Base-by-base conservation (phyloP, 306 rosid genomes). In the Astragalus glycyphyllos region DNA sequence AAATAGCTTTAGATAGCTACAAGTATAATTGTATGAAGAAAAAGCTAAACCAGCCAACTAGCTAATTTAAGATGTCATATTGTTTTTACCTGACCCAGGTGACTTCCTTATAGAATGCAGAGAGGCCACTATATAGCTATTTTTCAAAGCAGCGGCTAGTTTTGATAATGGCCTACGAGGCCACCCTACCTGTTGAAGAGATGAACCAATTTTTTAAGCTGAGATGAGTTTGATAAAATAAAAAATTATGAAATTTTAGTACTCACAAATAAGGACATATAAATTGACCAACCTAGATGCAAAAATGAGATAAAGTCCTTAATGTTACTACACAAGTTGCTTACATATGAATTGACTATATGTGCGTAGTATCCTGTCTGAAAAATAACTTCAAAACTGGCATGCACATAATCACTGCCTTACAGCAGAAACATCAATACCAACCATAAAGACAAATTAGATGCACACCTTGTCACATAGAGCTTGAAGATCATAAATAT, bases 51-150 rank as follows among this genome's bases (percentile, higher is more conserved):
- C 77, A 62, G 26, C 32, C 69, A 69, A 63, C 58, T 13, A 74
- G 29, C 13, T 12, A 55, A 74, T 41, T 53, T 37, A 69, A 78
- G 74, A 55, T 70, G 71, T 54, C 81, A 56, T 70, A 20, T 51
- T 66, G 59, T 58, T 57, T 73, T 77, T 94, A 94, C 99, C 97
- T 86, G 95, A 80, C 77, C 86, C 92, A 8, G 96, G 86, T 23
- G 89, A 71, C 62, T 79, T 91, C 80, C 76, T 80, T 54, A 89
- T 58, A 7, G 99, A 91, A 82, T 91, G 90, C 79, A 91, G 71
- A 32, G 96, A 84, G 61, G 92, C 99, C 70, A 94, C 96, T 83
- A 89, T 86, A 75, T 89, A 89, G 86, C 99, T 94, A 76, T 94
- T 94, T 79, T 88, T 89, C 71, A 94, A 86, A 66, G 97, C 92